Conservation (phyloP, 164 flowering plant species). For the Sedum album region DNA sequence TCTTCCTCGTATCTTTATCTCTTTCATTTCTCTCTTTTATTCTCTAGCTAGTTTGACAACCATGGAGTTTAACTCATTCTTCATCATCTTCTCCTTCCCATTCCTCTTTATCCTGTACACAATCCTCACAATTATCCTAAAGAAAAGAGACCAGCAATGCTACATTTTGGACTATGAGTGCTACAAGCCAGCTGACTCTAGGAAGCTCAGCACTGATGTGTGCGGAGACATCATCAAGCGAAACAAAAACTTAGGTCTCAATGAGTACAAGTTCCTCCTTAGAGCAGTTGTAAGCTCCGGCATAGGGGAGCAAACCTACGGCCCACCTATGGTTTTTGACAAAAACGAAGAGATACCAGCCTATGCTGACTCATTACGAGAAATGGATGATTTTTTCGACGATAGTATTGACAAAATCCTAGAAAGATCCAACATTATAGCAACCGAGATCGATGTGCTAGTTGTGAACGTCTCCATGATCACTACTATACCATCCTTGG, state of each 20-base stretch:
- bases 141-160: too few relatives aligned
- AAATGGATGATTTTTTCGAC: too few relatives aligned
- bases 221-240: slow-evolving; percentile 39
- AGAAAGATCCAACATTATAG: slow-evolving; percentile 20
- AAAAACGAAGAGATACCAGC: slow-evolving; percentile 35
- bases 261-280: slow-evolving; percentile 59
- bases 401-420: slow-evolving; percentile 32
- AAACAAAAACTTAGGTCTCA: slow-evolving; percentile 40
- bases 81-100: slow-evolving; percentile 9
- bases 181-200: too few relatives aligned
- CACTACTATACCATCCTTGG: slow-evolving; percentile 42
- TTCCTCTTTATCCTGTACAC: slow-evolving; percentile 15
- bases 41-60: neutral
- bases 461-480: too few relatives aligned
- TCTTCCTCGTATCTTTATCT: neutral
- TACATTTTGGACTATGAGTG: too few relatives aligned
- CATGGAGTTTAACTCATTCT: too few relatives aligned
- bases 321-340: slow-evolving; percentile 36
- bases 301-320: slow-evolving; percentile 60
- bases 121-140: slow-evolving; percentile 20
- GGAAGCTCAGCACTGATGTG: too few relatives aligned
- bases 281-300: too few relatives aligned
- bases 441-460: slow-evolving; percentile 44
- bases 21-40: neutral
- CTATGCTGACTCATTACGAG: slow-evolving; percentile 24